phyloP scores from a whole-genome alignment of 2,329 filamentous ascomycete genomes.

The Keithomyces neogunnii region DNA sequence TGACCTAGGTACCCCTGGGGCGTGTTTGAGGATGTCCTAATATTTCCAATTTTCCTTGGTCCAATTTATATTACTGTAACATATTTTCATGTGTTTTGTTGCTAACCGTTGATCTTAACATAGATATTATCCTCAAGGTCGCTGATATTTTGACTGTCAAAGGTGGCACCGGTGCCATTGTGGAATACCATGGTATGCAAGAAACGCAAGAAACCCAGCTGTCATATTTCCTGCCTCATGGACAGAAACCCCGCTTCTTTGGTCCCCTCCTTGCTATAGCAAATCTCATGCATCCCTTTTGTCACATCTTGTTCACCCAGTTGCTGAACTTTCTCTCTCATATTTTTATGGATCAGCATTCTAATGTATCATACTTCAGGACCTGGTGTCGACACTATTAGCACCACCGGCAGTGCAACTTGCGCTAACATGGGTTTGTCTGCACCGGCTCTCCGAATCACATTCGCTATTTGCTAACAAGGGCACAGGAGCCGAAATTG shows the following conservation, averaged over 20 bases:
- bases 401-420: constrained; percentile 55
- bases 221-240: too few relatives aligned
- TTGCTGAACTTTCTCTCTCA: background rate
- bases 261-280: too few relatives aligned
- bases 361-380: constrained; percentile 17
- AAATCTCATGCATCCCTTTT: background rate
- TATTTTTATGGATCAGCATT: background rate
- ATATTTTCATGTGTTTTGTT: background rate
- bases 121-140: constrained; percentile 94
- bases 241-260: too few relatives aligned
- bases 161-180: constrained; percentile 88
- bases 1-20: too few relatives aligned
- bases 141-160: constrained; percentile 96
- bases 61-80: too few relatives aligned
- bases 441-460: background rate
- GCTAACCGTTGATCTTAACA: background rate
- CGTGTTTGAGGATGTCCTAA: too few relatives aligned
- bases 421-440: constrained; percentile 55
- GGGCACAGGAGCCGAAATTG: constrained; percentile 51
- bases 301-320: background rate
- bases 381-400: constrained; percentile 55
- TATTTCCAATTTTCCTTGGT: too few relatives aligned
- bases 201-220: too few relatives aligned
- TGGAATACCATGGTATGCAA: constrained; percentile 60
- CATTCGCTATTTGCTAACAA: background rate